Percentiles rank a stretch among this genome's conserved stretches.
Conservation (phyloP, 129 eudicot species). For the Flaveria ramosissima region DNA sequence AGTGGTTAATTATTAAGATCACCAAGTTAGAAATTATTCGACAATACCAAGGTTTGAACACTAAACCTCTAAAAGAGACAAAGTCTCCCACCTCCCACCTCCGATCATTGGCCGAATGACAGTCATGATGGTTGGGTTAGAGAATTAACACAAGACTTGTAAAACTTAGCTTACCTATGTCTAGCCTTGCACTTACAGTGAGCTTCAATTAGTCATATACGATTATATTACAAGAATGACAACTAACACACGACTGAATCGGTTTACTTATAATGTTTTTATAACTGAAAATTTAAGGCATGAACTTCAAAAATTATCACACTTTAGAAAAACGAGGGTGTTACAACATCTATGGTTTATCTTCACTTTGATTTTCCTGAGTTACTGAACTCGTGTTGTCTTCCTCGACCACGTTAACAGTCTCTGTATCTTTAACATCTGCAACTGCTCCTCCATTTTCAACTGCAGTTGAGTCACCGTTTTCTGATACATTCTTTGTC, state of each 20-base stretch:
- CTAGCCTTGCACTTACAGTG: not conserved
- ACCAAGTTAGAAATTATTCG: no score
- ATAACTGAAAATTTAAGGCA: not conserved
- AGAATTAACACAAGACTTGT: not conserved
- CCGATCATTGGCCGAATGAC: no score
- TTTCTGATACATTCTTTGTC: conserved; percentile 45
- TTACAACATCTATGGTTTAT: conserved; percentile 17
- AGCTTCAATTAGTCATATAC: no score
- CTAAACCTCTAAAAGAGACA: no score
- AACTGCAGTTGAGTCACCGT: conserved; percentile 42
- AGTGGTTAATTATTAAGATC: no score
- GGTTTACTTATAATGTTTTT: not conserved
- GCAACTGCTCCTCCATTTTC: conserved; percentile 68
- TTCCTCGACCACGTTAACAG: conserved; percentile 31
- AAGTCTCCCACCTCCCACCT: no score
- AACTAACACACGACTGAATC: no score
- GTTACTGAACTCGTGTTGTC: conserved; percentile 17
- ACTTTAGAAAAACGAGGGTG: not conserved
- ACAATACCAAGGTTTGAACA: no score
- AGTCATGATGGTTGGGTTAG: no score
- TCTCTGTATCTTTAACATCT: conserved; percentile 44
- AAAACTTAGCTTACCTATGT: not conserved
- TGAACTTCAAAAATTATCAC: no score
- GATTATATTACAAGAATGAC: no score
- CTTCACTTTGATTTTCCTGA: conserved; percentile 34